These are phyloP conservation scores for Desmodesmus armatus DNA, from an alignment of 139 green algal genomes.

Conservation along the genomic window DNA sequence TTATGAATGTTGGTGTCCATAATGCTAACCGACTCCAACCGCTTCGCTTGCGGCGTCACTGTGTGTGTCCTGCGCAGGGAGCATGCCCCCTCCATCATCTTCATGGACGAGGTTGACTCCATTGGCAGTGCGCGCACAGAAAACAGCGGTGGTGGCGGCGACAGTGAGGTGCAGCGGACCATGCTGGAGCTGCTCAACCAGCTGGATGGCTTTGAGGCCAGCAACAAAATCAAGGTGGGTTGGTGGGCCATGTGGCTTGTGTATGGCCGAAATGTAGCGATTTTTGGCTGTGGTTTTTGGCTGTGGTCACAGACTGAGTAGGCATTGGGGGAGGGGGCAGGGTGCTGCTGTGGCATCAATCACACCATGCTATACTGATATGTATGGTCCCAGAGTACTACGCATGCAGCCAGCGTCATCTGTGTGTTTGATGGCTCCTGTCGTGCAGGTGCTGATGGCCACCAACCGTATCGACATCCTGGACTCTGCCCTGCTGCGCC, in stretches of 20 bases:
- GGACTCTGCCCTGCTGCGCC: constrained; percentile 96
- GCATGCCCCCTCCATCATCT: constrained; percentile 97
- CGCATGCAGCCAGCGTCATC: background rate
- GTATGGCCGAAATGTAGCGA: constrained; percentile 40
- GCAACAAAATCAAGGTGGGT: constrained; percentile 98
- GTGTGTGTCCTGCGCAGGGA: constrained; percentile 71
- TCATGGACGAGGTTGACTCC: constrained; percentile 99
- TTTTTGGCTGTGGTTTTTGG: background rate
- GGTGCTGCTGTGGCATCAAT: constrained; percentile 98
- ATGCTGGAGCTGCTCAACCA: constrained; percentile 99
- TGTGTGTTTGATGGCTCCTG: background rate
- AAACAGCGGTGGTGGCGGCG: constrained; percentile 85
- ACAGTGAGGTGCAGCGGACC: constrained; percentile 98
- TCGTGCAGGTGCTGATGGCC: constrained; percentile 94
- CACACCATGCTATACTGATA: background rate
- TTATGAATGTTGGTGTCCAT: background rate
- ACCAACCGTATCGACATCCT: constrained; percentile 99
- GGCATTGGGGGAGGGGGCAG: constrained; percentile 98
- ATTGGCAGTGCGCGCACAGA: constrained; percentile 96
- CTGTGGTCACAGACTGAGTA: too few species aligned
- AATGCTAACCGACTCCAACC: background rate
- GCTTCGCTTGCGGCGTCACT: background rate
- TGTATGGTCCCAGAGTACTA: background rate
- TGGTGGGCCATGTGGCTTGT: background rate
- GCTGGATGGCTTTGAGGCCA: constrained; percentile 99